Evolutionary conservation across 2,329 filamentous ascomycete genomes (phyloP).

Genomic region (Emmonsiellopsis sp.): DNA sequence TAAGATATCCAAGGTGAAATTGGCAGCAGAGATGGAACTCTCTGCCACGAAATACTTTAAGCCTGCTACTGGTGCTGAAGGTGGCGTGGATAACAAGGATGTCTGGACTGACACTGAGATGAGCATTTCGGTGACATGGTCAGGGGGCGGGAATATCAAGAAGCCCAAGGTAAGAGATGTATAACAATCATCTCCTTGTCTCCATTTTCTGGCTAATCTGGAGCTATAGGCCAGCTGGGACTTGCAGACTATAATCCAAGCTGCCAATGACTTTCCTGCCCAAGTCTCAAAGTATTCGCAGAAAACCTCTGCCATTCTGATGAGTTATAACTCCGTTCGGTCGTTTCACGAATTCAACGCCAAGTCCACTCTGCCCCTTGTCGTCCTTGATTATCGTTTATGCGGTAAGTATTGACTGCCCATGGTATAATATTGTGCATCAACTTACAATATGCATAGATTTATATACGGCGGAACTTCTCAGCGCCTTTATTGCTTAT

Average conservation of each 20-base stretch:
- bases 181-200: neutral
- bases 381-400: constrained; percentile 24
- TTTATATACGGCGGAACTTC: constrained; percentile 24
- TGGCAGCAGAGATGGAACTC: constrained; percentile 23
- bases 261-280: constrained; percentile 26
- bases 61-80: constrained; percentile 10
- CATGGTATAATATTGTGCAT: neutral
- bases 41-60: constrained; percentile 1
- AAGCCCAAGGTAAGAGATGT: constrained; percentile 13
- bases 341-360: constrained; percentile 23
- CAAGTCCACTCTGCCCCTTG: constrained; percentile 13
- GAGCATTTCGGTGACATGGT: constrained; percentile 26
- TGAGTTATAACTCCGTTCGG: constrained; percentile 22
- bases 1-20: constrained; percentile 23
- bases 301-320: constrained; percentile 22
- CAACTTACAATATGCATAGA: constrained; percentile 2
- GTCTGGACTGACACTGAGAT: constrained; percentile 20
- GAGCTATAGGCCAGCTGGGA: constrained; percentile 19
- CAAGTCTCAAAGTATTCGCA: constrained; percentile 24
- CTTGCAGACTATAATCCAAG: constrained; percentile 20
- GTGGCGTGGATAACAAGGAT: constrained; percentile 7
- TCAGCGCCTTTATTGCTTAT: constrained; percentile 24
- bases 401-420: constrained; percentile 10
- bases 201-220: neutral
- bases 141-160: constrained; percentile 26